These are phyloP conservation scores for Hydnomerulius pinastri DNA, from an alignment of 768 basidiomycete genomes.

Conservation along the genomic window DNA sequence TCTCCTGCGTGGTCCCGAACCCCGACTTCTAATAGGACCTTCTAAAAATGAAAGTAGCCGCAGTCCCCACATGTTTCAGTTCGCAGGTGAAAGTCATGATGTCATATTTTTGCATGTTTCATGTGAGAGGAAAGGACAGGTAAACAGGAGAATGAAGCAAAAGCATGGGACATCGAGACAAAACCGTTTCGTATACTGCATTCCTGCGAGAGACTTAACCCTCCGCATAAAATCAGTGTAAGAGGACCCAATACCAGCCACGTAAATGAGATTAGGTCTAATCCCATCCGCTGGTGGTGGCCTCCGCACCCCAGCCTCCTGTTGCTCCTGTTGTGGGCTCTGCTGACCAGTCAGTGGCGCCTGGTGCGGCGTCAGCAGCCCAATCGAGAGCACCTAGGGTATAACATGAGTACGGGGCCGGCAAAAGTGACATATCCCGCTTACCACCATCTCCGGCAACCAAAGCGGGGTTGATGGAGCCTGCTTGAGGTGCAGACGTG, in stretches of 20 bases:
- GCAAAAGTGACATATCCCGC: constrained; percentile 12
- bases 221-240: background rate
- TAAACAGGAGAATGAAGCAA: constrained; percentile 15
- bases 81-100: constrained; percentile 2
- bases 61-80: too few species aligned
- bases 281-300: constrained; percentile 31
- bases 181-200: constrained; percentile 11
- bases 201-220: constrained; percentile 4
- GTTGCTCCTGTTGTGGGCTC: constrained; percentile 55
- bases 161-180: constrained; percentile 22
- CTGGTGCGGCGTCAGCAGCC: constrained; percentile 63
- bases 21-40: background rate
- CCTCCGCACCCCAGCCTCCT: constrained; percentile 39
- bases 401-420: constrained; percentile 3
- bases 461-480: constrained; percentile 76
- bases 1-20: too few species aligned
- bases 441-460: constrained; percentile 61
- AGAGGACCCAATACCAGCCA: constrained; percentile 4
- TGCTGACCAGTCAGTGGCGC: constrained; percentile 81
- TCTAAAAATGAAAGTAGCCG: background rate
- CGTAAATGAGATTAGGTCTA: constrained; percentile 7
- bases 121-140: constrained; percentile 15
- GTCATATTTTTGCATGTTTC: constrained; percentile 23
- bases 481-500: constrained; percentile 63
- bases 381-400: constrained; percentile 75